Percentiles rank a stretch among this genome's conserved stretches.
Evolutionary conservation across 805 yeast species (phyloP).

Genomic region (Barnettozyma californica): DNA sequence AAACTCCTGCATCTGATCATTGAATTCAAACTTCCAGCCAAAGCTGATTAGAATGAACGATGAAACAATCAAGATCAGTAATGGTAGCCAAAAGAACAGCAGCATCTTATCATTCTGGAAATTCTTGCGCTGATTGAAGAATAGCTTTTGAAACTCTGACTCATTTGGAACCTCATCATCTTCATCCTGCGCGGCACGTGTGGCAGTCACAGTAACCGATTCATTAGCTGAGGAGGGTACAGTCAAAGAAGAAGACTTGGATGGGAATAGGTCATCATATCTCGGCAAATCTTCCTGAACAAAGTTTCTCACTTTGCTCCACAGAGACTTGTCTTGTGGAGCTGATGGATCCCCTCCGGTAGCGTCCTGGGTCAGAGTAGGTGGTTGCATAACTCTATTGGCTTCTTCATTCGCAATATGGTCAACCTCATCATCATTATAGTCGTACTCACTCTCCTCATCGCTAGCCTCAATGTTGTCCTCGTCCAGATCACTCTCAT

Average conservation of each 20-base stretch:
- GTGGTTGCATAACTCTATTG: background rate
- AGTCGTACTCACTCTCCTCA: slow-evolving; percentile 27
- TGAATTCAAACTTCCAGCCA: slow-evolving; percentile 31
- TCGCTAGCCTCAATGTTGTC: slow-evolving; percentile 21
- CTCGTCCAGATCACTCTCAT: slow-evolving; percentile 11
- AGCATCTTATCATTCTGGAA: slow-evolving; percentile 74
- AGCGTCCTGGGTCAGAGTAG: background rate
- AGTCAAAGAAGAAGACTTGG: slow-evolving; percentile 10
- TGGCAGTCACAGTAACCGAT: slow-evolving; percentile 3
- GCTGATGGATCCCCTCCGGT: slow-evolving; percentile 1
- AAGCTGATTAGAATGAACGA: slow-evolving; percentile 34
- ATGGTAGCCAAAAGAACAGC: slow-evolving; percentile 88
- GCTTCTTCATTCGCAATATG: background rate
- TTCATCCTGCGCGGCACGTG: slow-evolving; percentile 6
- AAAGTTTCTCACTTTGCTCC: slow-evolving; percentile 34
- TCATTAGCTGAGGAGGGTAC: slow-evolving; percentile 8
- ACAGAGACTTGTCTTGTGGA: slow-evolving; percentile 25
- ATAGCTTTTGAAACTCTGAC: slow-evolving; percentile 32
- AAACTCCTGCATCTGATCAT: slow-evolving; percentile 32
- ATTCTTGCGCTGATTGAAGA: slow-evolving; percentile 39
- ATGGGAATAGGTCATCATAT: slow-evolving; percentile 72
- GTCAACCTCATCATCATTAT: slow-evolving; percentile 2
- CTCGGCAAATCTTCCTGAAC: slow-evolving; percentile 52
- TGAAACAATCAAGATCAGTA: slow-evolving; percentile 50
- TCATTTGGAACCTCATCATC: slow-evolving; percentile 9